Evolutionary conservation across 2,329 filamentous ascomycete species (phyloP).

Genomic region (Arthrobotrys iridis): DNA sequence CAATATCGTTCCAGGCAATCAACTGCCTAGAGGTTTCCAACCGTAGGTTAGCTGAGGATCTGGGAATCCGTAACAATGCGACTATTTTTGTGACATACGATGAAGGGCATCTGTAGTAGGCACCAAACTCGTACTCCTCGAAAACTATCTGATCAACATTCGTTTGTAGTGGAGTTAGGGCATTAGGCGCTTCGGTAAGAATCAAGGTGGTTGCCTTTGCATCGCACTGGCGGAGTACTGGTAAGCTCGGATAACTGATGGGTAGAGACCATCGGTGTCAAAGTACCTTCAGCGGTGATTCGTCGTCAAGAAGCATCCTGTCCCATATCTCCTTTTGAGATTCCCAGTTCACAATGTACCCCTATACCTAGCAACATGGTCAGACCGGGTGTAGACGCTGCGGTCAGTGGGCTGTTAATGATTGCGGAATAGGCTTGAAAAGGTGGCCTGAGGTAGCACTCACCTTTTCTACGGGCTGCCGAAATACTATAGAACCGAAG

Average conservation of each 20-base stretch:
- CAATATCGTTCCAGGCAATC: constrained; percentile 81
- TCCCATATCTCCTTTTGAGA: constrained; percentile 96
- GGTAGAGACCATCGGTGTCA: constrained; percentile 58
- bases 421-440: background rate
- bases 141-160: constrained; percentile 97
- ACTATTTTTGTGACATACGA: constrained; percentile 61
- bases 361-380: constrained; percentile 61
- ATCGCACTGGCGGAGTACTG: constrained; percentile 67
- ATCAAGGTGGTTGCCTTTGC: constrained; percentile 84
- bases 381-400: constrained; percentile 6
- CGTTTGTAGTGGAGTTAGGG: constrained; percentile 79
- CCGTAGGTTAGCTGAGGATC: background rate
- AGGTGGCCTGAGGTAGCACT: background rate
- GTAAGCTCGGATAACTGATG: constrained; percentile 39
- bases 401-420: constrained; percentile 30
- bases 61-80: background rate
- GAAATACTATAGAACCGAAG: constrained; percentile 86
- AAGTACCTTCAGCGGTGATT: constrained; percentile 67
- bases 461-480: constrained; percentile 83
- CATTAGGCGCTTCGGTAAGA: constrained; percentile 85
- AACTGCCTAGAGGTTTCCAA: constrained; percentile 63
- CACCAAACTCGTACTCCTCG: constrained; percentile 93
- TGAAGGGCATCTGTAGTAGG: constrained; percentile 81
- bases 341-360: constrained; percentile 96
- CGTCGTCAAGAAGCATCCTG: constrained; percentile 79